These are phyloP conservation scores for Fusarium gaditjirri DNA, from an alignment of 2,329 filamentous ascomycete genomes.

Conservation along the genomic window DNA sequence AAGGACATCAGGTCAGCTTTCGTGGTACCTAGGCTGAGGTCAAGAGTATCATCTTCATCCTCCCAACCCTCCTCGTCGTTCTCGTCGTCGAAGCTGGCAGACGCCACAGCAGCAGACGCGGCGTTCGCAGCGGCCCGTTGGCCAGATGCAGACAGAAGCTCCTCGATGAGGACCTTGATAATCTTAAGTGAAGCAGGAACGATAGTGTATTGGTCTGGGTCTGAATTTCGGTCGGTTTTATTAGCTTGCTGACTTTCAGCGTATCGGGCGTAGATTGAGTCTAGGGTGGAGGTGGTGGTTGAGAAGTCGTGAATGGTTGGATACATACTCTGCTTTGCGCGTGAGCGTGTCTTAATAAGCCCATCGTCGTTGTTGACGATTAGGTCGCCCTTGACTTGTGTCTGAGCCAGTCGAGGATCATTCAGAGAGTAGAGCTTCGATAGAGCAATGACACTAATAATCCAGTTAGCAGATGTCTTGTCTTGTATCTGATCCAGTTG, in stretches of 20 bases:
- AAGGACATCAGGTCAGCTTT: conserved; percentile 85
- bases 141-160: conserved; percentile 84
- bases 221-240: conserved; percentile 53
- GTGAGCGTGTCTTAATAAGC: conserved; percentile 92
- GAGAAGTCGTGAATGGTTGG: conserved; percentile 29
- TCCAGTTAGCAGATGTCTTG: conserved; percentile 44
- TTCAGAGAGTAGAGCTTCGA: conserved; percentile 91
- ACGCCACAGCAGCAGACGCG: conserved; percentile 71
- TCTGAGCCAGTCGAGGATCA: conserved; percentile 80
- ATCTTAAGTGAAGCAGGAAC: conserved; percentile 94
- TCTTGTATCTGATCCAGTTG: not conserved
- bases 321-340: conserved; percentile 79
- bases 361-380: conserved; percentile 79
- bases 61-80: conserved; percentile 89
- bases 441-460: conserved; percentile 82
- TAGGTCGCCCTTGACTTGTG: conserved; percentile 90
- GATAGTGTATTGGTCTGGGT: conserved; percentile 89
- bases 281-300: conserved; percentile 28
- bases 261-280: conserved; percentile 36
- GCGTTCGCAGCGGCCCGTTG: conserved; percentile 67
- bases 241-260: conserved; percentile 43
- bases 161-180: conserved; percentile 92
- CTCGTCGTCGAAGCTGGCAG: conserved; percentile 69
- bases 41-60: conserved; percentile 80
- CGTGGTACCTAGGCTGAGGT: conserved; percentile 75